phyloP scores from a whole-genome alignment of 208 protist genomes.

The Trypanosoma lewisi region DNA sequence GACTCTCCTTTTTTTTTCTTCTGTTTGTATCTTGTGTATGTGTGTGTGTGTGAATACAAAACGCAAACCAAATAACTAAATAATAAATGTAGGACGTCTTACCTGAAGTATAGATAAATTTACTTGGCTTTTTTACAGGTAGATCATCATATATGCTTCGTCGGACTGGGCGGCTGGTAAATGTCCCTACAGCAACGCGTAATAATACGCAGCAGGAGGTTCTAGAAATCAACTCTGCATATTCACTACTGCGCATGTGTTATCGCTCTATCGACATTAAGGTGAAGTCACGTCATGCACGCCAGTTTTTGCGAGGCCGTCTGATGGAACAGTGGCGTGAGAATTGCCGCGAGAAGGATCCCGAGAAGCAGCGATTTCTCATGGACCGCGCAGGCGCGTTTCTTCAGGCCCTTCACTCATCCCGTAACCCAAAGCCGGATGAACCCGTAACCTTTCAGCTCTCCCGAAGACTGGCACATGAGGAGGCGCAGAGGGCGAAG shows the following conservation, averaged over 20 bases:
- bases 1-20: no score
- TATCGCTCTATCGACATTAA: slow-evolving; percentile 90
- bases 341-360: slow-evolving; percentile 69
- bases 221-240: slow-evolving; percentile 74
- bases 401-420: slow-evolving; percentile 81
- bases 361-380: slow-evolving; percentile 83
- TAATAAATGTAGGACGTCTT: no score
- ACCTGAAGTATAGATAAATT: no score
- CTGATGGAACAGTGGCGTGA: slow-evolving; percentile 77
- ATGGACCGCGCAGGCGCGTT: slow-evolving; percentile 89
- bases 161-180: slow-evolving; percentile 6
- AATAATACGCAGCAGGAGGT: slow-evolving; percentile 84
- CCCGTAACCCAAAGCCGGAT: slow-evolving; percentile 70
- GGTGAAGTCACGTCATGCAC: slow-evolving; percentile 84
- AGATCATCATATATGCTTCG: slow-evolving; percentile 36
- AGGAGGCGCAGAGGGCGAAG: slow-evolving; percentile 51
- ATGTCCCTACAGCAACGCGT: slow-evolving; percentile 12
- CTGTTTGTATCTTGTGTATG: no score
- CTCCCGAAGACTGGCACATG: slow-evolving; percentile 68
- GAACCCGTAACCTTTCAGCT: slow-evolving; percentile 72
- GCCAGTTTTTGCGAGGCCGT: slow-evolving; percentile 79
- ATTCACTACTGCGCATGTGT: slow-evolving; percentile 87
- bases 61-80: no score
- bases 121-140: no score
- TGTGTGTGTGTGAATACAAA: no score